Base-by-base conservation (phyloP, 768 basidiomycete species). In the Mycena haematopus region DNA sequence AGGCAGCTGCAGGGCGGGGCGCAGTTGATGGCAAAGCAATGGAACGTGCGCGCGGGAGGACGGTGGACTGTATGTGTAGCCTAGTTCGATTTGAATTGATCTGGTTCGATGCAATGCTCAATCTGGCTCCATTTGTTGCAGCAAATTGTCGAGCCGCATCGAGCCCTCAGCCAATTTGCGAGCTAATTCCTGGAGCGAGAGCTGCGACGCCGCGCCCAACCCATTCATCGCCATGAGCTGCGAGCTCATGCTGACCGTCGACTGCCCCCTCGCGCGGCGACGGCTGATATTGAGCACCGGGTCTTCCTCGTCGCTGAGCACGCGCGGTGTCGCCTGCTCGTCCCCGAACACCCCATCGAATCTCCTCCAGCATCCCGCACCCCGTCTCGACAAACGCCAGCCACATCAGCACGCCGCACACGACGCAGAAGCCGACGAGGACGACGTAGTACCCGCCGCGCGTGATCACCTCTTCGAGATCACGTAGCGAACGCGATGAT, bases 361-460 rank as follows among this genome's bases (percentile, higher is more conserved):
- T 78, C 58, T 84, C 79, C 62, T 85, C 83, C 33, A 85, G 76
- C 17, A 83, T 83, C 63, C 70, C 70, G 15, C 70, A 70, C 1
- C 73, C 78, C 6, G 84, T 85, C 70, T 85, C 84, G 24, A 81
- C 82, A 65, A 83, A 85, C 21, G 82, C 49, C 55, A 82, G 72
- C 66, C 72, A 83, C 24, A 84, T 82, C 21, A 84, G 74, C 10
- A 78, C n/a, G 21, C 79, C 75, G 3, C 81, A 83, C 46, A 81
- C 52, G 65, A 78, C 45, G 63, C 81, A 80, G 67, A 79, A 84
- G 25, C 78, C 81, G 38, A 80, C 72, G 56, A 84, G 75, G 46
- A 84, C 70, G 67, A 85, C 84, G 74, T 84, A 85, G 69, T 81
- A 83, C 0, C 80, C 82, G 27, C 77, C 84, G 11, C 69, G 68